These are phyloP conservation scores for Nakazawaea holstii DNA, from an alignment of 805 yeast species.

Conservation along the genomic window DNA sequence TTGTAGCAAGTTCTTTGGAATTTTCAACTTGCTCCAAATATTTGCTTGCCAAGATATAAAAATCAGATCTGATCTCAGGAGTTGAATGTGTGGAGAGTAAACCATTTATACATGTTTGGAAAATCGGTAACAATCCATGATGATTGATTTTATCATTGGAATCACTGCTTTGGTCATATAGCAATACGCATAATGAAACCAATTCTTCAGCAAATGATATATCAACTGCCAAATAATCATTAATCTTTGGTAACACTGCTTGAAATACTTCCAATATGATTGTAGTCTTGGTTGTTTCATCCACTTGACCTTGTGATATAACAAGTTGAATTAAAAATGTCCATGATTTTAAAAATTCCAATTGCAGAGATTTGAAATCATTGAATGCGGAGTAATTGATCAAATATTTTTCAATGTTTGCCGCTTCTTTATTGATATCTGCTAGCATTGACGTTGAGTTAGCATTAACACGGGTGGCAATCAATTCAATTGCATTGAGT, in stretches of 20 bases:
- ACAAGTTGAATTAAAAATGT: constrained; percentile 70
- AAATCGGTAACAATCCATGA: constrained; percentile 57
- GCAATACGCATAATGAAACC: constrained; percentile 66
- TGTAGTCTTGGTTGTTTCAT: constrained; percentile 39
- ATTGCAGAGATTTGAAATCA: constrained; percentile 46
- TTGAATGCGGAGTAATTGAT: constrained; percentile 40
- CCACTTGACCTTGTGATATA: constrained; percentile 55
- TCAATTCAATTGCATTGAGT: constrained; percentile 21
- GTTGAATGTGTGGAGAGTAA: constrained; percentile 67
- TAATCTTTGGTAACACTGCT: constrained; percentile 66
- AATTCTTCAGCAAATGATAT: constrained; percentile 67
- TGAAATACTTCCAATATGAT: constrained; percentile 78
- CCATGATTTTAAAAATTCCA: constrained; percentile 76
- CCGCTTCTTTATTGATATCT: constrained; percentile 17
- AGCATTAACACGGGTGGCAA: constrained; percentile 8
- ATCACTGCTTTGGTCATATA: constrained; percentile 58
- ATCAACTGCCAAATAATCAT: constrained; percentile 66
- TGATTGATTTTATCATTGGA: constrained; percentile 28
- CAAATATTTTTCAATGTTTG: constrained; percentile 30
- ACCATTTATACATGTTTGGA: constrained; percentile 71
- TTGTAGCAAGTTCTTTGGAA: constrained; percentile 36
- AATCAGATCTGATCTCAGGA: constrained; percentile 64
- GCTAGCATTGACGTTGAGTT: not conserved
- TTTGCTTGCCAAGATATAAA: constrained; percentile 68
- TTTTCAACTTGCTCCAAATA: constrained; percentile 49